Evolutionary conservation across 2,329 filamentous ascomycete species (phyloP), one percentile per base, ranked within the genome.

Genomic region (Coniochaeta sp.): DNA sequence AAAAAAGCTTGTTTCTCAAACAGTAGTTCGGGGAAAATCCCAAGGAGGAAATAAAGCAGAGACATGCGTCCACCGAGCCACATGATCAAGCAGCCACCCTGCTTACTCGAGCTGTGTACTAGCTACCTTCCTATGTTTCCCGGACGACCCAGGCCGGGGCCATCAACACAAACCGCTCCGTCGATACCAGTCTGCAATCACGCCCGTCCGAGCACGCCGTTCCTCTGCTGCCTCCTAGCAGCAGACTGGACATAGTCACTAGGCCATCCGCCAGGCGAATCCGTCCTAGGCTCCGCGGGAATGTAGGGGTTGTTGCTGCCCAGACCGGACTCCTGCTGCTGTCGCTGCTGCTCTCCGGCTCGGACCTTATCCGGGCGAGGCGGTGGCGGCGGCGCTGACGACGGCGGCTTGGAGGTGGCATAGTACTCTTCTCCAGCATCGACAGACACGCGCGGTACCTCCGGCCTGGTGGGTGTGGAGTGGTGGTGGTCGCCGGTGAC

Each of bases 361-460:
- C 68, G 66, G 26, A 73, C 65, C 67, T 73, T 73, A 40, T 72
- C 71, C 0, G 72, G 72, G 2, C 72, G 66, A 1, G 71, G 72
- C 34, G 71, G 70, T 1, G 71, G 69, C 11, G 70, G 71, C 7
- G 70, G 70, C 2, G 67, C 65, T 38, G 65, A 62, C 9, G 62
- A 61, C 1, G 65, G 64, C 1, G 68, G 47, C 3, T 64, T 59
- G 5, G 65, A 57, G 1, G 47, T 52, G 11, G 47, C 11, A 24
- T 52, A 52, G 47, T 52, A 52, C 47, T 52, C 47, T 28, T 28
- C 47, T 6, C 47, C 47, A 3, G 24, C 24, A 1, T 47, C 43
- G 1, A 12, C 47, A 17, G 22, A n/a, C 47, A 14, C 47, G n/a
- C 47, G 47, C 47, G 47, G 47, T 24, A 31, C 47, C 24, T 52